Evolutionary conservation across 2,329 filamentous ascomycete genomes (phyloP), one percentile per base, ranked within the genome.

Genomic region (Exophiala viscosa): DNA sequence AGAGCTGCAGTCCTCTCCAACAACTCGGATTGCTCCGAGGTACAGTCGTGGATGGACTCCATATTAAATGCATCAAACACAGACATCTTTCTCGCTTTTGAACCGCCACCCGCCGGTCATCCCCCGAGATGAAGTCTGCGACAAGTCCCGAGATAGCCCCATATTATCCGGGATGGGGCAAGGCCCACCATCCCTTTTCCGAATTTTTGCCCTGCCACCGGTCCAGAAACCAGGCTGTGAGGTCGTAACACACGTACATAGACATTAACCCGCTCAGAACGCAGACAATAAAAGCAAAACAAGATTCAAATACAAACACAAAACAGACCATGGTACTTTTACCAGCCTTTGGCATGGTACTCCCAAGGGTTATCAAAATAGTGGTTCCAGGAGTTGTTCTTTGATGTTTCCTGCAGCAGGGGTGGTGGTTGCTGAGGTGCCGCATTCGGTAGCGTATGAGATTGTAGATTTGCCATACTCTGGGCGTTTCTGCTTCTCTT

Each of bases 401-500:
- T 86, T 57, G 79, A 76, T 50, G 50, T 45, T 11, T 59, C 56
- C 36, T 50, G 28, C 18, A 36, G 38, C 1, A 48, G 41, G 2
- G 43, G 31, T 14, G 38, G 45, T 74, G 86, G 72, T 73, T 82
- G 74, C 52, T 45, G 67, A 54, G 52, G 68, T 71, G 81, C 81
- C 70, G 76, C 72, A 65, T 78, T 80, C 2, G 76, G 71, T 61
- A 88, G 85, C 4, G 89, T 88, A 65, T 87, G 89, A 69, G 93
- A 84, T 72, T 86, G 87, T 39, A 97, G 78, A 69, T 95, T 95
- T 57, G 88, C 87, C 58, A 96, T 84, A 66, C 96, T 91, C 60
- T 92, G 88, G 2, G 92, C 88, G 15, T 91, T 96, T 68, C 96
- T 90, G 54, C 90, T 81, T 58, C 92, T 84, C 77, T 96, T 95